phyloP scores from a whole-genome alignment of 495 filamentous ascomycete genomes.

The Hypomontagnella monticulosa region DNA sequence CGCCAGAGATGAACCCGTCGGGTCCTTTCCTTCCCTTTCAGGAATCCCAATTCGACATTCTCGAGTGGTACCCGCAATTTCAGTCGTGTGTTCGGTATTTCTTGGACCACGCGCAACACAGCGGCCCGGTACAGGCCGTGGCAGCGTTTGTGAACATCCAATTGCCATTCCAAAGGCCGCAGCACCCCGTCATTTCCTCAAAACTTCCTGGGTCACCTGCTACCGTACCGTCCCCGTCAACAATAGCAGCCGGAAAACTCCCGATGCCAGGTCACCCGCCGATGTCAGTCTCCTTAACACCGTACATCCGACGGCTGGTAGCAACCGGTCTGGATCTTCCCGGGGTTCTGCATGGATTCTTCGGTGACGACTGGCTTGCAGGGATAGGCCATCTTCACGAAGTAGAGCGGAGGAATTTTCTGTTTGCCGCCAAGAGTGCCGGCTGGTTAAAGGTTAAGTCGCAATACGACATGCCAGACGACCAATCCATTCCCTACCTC shows the following conservation, averaged over 20 bases:
- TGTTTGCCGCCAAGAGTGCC: constrained; percentile 92
- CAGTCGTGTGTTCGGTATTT: constrained; percentile 94
- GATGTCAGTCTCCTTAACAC: constrained; percentile 76
- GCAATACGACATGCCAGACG: constrained; percentile 83
- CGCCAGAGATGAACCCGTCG: constrained; percentile 32
- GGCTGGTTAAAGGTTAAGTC: constrained; percentile 88
- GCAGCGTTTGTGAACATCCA: constrained; percentile 91
- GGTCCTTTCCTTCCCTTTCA: constrained; percentile 47
- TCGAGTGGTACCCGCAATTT: constrained; percentile 94
- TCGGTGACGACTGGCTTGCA: constrained; percentile 86
- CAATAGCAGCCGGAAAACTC: constrained; percentile 41
- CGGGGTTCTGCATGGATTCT: constrained; percentile 89
- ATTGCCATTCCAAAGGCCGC: constrained; percentile 71
- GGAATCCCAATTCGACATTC: constrained; percentile 74
- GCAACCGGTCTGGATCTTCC: constrained; percentile 91
- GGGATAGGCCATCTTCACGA: constrained; percentile 87
- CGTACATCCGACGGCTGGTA: constrained; percentile 89
- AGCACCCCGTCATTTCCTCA: constrained; percentile 47
- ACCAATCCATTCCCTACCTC: constrained; percentile 87
- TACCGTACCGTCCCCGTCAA: constrained; percentile 39
- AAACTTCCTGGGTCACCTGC: constrained; percentile 42
- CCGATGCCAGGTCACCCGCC: constrained; percentile 41
- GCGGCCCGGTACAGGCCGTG: constrained; percentile 81
- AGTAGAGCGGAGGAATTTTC: constrained; percentile 89
- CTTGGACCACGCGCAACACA: constrained; percentile 90